phyloP scores from a whole-genome alignment of 148 eudicot genomes.

The Rhododendron kiyosumense region DNA sequence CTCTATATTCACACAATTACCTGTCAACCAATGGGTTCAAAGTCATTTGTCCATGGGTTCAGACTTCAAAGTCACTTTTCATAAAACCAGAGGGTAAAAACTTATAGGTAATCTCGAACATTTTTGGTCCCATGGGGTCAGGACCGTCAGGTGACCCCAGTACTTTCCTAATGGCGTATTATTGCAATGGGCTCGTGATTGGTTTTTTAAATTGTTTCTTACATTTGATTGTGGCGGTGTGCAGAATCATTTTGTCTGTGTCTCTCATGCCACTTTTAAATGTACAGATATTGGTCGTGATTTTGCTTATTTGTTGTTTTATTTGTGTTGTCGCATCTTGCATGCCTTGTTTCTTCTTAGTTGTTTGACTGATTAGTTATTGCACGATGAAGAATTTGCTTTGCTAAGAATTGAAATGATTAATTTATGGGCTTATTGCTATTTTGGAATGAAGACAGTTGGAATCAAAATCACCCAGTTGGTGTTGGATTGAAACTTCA shows the following conservation, averaged over 20 bases:
- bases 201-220: neutral
- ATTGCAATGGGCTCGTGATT: neutral
- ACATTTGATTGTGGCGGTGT: neutral
- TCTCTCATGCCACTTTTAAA: neutral
- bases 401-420: conserved; percentile 12
- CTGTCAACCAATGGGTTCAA: no score
- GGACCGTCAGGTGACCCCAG: neutral
- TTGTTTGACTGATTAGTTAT: conserved; percentile 1
- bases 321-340: neutral
- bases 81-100: no score
- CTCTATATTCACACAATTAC: no score
- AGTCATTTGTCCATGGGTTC: no score
- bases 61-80: no score
- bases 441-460: conserved; percentile 36
- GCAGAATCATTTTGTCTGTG: neutral
- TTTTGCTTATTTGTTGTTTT: neutral
- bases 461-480: conserved; percentile 13
- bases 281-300: no score
- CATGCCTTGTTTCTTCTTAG: neutral
- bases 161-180: no score
- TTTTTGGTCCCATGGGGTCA: neutral
- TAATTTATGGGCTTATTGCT: conserved; percentile 18
- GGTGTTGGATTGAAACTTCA: conserved; percentile 25
- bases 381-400: conserved; percentile 4
- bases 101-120: no score